phyloP scores from a whole-genome alignment of 1,284 basidiomycete genomes.

The Pyrrhoderma lamaoense region DNA sequence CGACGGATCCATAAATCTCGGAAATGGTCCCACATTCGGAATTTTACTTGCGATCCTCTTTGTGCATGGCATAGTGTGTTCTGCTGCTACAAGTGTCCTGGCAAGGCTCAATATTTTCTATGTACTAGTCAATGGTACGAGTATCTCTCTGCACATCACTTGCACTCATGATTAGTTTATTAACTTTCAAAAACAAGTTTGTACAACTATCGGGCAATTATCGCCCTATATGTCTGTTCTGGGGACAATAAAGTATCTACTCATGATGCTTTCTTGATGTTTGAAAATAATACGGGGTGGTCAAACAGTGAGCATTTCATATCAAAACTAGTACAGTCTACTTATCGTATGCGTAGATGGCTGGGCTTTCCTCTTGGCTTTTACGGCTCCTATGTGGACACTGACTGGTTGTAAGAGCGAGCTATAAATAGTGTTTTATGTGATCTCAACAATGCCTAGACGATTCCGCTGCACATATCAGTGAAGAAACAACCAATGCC shows the following conservation, averaged over 20 bases:
- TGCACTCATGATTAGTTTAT: constrained; percentile 7
- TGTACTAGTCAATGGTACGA: constrained; percentile 51
- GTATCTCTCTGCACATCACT: constrained; percentile 12
- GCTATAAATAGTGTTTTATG: not conserved
- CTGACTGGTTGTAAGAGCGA: constrained; percentile 55
- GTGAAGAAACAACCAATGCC: constrained; percentile 66
- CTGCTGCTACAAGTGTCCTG: constrained; percentile 56
- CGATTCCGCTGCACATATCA: constrained; percentile 73
- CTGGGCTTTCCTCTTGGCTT: constrained; percentile 66
- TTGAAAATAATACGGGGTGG: constrained; percentile 71
- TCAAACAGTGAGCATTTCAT: constrained; percentile 36
- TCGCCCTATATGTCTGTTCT: constrained; percentile 50
- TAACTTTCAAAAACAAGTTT: constrained; percentile 32
- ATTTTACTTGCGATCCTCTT: constrained; percentile 57
- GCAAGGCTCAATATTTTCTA: constrained; percentile 66
- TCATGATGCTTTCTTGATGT: constrained; percentile 57
- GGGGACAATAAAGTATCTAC: constrained; percentile 53
- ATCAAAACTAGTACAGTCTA: not conserved
- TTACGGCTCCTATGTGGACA: constrained; percentile 73
- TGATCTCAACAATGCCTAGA: constrained; percentile 32
- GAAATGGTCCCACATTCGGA: constrained; percentile 56
- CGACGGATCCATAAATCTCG: constrained; percentile 43
- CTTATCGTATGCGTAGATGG: constrained; percentile 36
- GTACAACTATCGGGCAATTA: constrained; percentile 52
- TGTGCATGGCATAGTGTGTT: constrained; percentile 61